Evolutionary conservation across 768 basidiomycete species (phyloP).

Genomic region (Peribolospora baueri): DNA sequence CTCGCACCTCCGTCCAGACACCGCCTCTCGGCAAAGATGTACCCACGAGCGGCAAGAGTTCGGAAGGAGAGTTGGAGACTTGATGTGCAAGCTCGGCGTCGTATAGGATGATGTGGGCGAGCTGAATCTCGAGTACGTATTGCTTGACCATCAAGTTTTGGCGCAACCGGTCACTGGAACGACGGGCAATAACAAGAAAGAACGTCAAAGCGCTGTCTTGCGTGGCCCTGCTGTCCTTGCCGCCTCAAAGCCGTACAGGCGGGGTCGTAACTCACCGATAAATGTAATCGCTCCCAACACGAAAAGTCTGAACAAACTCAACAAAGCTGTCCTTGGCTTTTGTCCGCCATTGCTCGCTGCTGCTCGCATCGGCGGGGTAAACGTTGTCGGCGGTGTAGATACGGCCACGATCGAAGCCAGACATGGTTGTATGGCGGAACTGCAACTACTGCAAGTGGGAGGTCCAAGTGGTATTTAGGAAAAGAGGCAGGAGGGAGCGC

Average conservation of each 20-base stretch:
- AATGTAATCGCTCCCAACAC: conserved; percentile 70
- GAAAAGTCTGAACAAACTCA: conserved; percentile 68
- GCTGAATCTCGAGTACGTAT: conserved; percentile 61
- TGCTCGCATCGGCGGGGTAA: conserved; percentile 30
- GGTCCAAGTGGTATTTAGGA: no score
- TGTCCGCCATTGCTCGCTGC: conserved; percentile 52
- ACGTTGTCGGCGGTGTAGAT: conserved; percentile 62
- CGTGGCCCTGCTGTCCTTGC: background rate
- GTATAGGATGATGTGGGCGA: conserved; percentile 41
- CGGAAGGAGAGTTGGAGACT: conserved; percentile 69
- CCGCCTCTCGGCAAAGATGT: background rate
- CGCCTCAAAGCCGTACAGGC: background rate
- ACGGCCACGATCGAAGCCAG: conserved; percentile 61
- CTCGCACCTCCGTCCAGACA: background rate
- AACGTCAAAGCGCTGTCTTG: background rate
- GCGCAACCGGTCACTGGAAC: conserved; percentile 50
- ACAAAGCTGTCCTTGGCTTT: conserved; percentile 17
- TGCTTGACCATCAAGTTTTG: conserved; percentile 75
- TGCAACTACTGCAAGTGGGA: no score
- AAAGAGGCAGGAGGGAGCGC: no score
- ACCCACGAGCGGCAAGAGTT: conserved; percentile 62
- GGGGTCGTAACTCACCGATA: conserved; percentile 39
- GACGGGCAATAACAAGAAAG: background rate
- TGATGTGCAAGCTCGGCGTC: conserved; percentile 84
- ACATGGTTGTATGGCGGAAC: conserved; percentile 28